Evolutionary conservation across 1,139 yeast genomes (phyloP).

Genomic region (Candida tetrigidarum): DNA sequence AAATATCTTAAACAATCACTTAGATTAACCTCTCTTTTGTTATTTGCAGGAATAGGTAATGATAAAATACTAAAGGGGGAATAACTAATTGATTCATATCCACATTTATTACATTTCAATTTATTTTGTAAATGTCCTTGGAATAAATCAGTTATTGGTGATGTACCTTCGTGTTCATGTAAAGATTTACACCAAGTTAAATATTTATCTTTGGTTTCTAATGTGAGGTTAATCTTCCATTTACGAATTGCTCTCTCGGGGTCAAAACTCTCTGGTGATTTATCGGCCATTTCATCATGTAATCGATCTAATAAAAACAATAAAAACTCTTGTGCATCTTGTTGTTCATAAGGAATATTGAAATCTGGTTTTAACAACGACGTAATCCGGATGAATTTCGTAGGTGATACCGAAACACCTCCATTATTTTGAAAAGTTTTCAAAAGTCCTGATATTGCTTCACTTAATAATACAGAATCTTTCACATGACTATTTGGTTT

Average conservation of each 20-base stretch:
- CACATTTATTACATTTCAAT: constrained; percentile 66
- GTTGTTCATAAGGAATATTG: constrained; percentile 72
- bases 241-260: constrained; percentile 31
- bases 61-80: constrained; percentile 68
- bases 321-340: constrained; percentile 78
- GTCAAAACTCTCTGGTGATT: constrained; percentile 16
- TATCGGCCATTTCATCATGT: constrained; percentile 63
- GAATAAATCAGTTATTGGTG: constrained; percentile 65
- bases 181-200: constrained; percentile 60
- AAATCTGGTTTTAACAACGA: constrained; percentile 63
- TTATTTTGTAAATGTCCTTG: constrained; percentile 73
- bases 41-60: constrained; percentile 61
- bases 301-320: constrained; percentile 66
- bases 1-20: constrained; percentile 70
- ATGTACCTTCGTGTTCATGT: constrained; percentile 59
- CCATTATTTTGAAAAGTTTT: constrained; percentile 56
- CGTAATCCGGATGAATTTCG: constrained; percentile 60
- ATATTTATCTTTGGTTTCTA: constrained; percentile 52
- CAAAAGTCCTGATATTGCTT: constrained; percentile 48
- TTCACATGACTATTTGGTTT: constrained; percentile 27
- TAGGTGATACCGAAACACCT: constrained; percentile 65
- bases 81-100: constrained; percentile 57
- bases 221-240: constrained; percentile 37
- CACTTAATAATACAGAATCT: constrained; percentile 45
- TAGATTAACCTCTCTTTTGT: constrained; percentile 27